Base-by-base conservation (phyloP, 106 monocot species). In the Narthecium ossifragum region DNA sequence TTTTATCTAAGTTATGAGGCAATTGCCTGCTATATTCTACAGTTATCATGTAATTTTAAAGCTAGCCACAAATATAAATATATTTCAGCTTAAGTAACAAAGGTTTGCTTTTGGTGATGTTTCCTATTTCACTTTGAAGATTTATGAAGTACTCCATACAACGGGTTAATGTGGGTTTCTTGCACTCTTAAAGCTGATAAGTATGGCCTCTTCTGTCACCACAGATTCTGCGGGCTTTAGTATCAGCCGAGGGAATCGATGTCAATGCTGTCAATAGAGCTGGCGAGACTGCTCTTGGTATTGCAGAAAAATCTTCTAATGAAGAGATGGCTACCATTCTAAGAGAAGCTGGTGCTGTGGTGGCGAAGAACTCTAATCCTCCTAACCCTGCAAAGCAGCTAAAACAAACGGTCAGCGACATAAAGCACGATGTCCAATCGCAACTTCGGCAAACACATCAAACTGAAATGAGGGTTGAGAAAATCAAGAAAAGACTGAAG, bases 361-460 rank as follows among this genome's bases (percentile, higher is more conserved):
- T 43, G 18, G 43, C 18, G 43, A 43, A 39, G 15, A 9, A 43
- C 18, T 17, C 43, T 17, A 17, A 4, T 4, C 43, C 43, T 4
- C 2, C 10, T 4, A 43, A n/a, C 45, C 57, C 80, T 18, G 77
- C 75, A 23, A 83, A 80, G 51, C 80, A 92, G 21, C 75, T 92
- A 22, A 92, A 92, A 27, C 61, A 92, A 29, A 92, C 87, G 0
- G 87, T 87, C 0, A 83, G 80, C 11, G 83, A 83, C 59, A 92
- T 92, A 46, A 92, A 81, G 43, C 87, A 87, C 7, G 80, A 73
- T 8, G 87, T 92, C n/a, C 83, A 87, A 20, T 87, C 77, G 2
- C 87, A 84, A 33, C 43, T 60, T 84, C 65, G 66, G 49, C 92
- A 92, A 18, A 75, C 83, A 14, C 79, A 78, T 14, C 77, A 92